Conservation (phyloP, 345 rosid genomes). For the Populus tremula region DNA sequence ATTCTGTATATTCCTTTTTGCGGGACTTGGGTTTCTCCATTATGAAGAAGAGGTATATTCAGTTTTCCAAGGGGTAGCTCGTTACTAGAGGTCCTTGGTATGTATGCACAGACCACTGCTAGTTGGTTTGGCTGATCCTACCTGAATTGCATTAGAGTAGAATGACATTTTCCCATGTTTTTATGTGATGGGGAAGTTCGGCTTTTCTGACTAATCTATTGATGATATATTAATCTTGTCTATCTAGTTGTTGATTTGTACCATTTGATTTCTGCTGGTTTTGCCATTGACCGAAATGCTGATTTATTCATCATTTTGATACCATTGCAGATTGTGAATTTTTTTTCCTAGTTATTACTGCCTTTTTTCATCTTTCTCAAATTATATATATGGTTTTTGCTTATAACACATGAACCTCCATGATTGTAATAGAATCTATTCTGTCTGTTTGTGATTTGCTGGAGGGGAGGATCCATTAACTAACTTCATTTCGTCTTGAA, state of each 20-base stretch:
- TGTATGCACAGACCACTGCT: conserved; percentile 10
- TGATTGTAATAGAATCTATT: too few relatives aligned
- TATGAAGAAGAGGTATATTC: conserved; percentile 7
- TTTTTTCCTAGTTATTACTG: not conserved
- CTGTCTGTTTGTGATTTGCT: too few relatives aligned
- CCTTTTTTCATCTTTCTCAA: not conserved
- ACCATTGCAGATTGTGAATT: not conserved
- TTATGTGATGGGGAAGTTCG: conserved; percentile 32
- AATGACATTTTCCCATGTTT: conserved; percentile 25
- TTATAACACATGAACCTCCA: too few relatives aligned
- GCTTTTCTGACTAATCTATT: conserved; percentile 14
- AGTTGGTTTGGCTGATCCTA: conserved; percentile 15
- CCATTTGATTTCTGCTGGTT: conserved; percentile 8
- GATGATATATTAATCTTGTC: conserved; percentile 14
- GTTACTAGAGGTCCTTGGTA: conserved; percentile 13
- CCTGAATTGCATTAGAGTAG: conserved; percentile 20
- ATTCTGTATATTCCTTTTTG: conserved; percentile 16
- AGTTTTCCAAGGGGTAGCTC: conserved; percentile 22
- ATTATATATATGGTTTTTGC: not conserved
- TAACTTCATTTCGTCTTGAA: not conserved
- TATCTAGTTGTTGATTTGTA: conserved; percentile 13
- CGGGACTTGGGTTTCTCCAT: conserved; percentile 8
- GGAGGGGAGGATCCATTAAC: not conserved
- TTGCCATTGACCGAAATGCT: conserved; percentile 8
- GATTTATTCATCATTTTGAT: conserved; percentile 8